Conservation (phyloP, 768 basidiomycete species). For the Phlegmacium glaucopus region DNA sequence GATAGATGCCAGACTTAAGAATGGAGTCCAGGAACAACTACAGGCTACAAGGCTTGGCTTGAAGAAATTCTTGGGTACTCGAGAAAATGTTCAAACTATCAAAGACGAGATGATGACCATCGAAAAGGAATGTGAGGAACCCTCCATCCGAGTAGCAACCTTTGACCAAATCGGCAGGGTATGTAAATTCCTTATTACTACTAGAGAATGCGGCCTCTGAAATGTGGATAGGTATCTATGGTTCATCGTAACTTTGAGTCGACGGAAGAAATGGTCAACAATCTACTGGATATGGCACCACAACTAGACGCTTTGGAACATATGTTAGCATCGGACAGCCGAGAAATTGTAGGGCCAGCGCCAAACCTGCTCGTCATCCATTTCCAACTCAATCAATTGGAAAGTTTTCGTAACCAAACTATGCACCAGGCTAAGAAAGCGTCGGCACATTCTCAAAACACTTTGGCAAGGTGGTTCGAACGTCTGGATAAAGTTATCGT, state of each 20-base stretch:
- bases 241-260: conserved; percentile 94
- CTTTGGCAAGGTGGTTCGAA: conserved; percentile 79
- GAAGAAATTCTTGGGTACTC: conserved; percentile 72
- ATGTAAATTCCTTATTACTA: conserved; percentile 27
- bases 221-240: conserved; percentile 71
- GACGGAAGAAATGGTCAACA: conserved; percentile 94
- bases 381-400: conserved; percentile 88
- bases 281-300: conserved; percentile 87
- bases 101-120: conserved; percentile 85
- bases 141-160: conserved; percentile 72
- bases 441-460: conserved; percentile 60
- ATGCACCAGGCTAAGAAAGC: conserved; percentile 91
- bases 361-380: conserved; percentile 89
- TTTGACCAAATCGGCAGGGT: conserved; percentile 97
- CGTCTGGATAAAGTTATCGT: conserved; percentile 76
- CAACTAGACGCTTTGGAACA: conserved; percentile 77
- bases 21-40: conserved; percentile 90
- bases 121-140: conserved; percentile 74
- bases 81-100: conserved; percentile 73
- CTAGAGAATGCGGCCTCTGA: too few species aligned
- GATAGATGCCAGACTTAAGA: conserved; percentile 86
- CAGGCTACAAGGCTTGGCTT: conserved; percentile 88
- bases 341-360: conserved; percentile 81
- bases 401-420: conserved; percentile 91
- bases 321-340: conserved; percentile 71